These are phyloP conservation scores for Russula griseocarnosa DNA, from an alignment of 768 basidiomycete genomes.

Conservation along the genomic window DNA sequence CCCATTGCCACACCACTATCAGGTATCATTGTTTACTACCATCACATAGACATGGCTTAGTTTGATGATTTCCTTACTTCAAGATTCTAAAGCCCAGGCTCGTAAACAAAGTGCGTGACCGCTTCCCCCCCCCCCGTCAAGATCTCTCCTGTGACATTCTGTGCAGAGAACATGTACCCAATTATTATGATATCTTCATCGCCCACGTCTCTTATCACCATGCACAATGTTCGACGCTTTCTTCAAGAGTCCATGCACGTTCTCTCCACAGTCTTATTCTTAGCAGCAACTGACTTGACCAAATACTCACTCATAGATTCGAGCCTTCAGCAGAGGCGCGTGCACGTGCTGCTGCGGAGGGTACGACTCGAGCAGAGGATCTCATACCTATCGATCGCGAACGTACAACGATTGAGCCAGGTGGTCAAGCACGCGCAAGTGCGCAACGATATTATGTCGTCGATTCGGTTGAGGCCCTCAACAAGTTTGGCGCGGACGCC, in stretches of 20 bases:
- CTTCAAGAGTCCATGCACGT: constrained; percentile 78
- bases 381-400: constrained; percentile 84
- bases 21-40: constrained; percentile 30
- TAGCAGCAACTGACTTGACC: not conserved
- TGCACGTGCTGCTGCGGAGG: constrained; percentile 61
- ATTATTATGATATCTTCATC: constrained; percentile 98
- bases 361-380: constrained; percentile 73
- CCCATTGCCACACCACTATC: constrained; percentile 39
- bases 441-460: constrained; percentile 73
- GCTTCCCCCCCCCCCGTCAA: not conserved
- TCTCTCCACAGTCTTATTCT: not conserved
- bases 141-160: not conserved
- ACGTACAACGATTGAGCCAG: constrained; percentile 64
- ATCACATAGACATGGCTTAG: not conserved
- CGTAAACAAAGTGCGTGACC: constrained; percentile 63
- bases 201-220: constrained; percentile 91
- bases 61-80: not conserved
- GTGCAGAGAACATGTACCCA: constrained; percentile 69
- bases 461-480: constrained; percentile 87
- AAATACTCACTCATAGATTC: constrained; percentile 38
- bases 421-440: constrained; percentile 53
- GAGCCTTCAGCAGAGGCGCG: constrained; percentile 74
- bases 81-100: constrained; percentile 57
- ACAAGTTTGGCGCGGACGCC: constrained; percentile 87
- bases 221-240: constrained; percentile 96